A percentile compares a stretch with the other conserved stretches of the same genome.
Evolutionary conservation across 1,139 yeast genomes (phyloP).

Genomic region (Casaregolazyma suthepensis): DNA sequence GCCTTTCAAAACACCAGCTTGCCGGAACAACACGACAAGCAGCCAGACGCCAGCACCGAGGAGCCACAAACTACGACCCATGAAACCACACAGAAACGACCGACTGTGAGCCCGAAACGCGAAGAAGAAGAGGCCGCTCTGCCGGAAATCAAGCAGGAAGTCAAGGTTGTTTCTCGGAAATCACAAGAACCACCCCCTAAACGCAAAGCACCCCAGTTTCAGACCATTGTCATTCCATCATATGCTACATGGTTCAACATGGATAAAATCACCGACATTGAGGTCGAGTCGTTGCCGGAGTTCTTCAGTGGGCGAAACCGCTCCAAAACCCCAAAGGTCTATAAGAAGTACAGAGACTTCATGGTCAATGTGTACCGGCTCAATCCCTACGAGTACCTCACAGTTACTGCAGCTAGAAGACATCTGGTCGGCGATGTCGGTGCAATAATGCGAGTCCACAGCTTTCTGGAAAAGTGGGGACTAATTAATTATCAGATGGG

Average conservation of each 20-base stretch:
- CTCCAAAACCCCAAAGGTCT: conserved; percentile 83
- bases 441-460: conserved; percentile 81
- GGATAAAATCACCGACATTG: conserved; percentile 59
- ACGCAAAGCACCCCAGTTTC: conserved; percentile 52
- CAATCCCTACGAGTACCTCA: conserved; percentile 87
- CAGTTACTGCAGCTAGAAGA: conserved; percentile 91
- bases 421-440: conserved; percentile 96
- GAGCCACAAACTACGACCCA: not conserved
- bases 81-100: not conserved
- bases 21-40: not conserved
- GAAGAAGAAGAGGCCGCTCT: not conserved
- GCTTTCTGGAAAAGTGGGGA: conserved; percentile 94
- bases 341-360: conserved; percentile 83
- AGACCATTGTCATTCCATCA: conserved; percentile 87
- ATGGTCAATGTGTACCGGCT: conserved; percentile 89
- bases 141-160: conserved; percentile 8
- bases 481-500: conserved; percentile 91
- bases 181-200: conserved; percentile 5
- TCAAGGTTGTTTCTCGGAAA: conserved; percentile 1
- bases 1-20: not conserved
- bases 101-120: not conserved
- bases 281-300: conserved; percentile 78
- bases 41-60: not conserved
- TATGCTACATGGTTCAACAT: conserved; percentile 88
- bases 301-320: conserved; percentile 71